Conservation (phyloP, 2,329 filamentous ascomycete species). For the Hymenoscyphus albidus region DNA sequence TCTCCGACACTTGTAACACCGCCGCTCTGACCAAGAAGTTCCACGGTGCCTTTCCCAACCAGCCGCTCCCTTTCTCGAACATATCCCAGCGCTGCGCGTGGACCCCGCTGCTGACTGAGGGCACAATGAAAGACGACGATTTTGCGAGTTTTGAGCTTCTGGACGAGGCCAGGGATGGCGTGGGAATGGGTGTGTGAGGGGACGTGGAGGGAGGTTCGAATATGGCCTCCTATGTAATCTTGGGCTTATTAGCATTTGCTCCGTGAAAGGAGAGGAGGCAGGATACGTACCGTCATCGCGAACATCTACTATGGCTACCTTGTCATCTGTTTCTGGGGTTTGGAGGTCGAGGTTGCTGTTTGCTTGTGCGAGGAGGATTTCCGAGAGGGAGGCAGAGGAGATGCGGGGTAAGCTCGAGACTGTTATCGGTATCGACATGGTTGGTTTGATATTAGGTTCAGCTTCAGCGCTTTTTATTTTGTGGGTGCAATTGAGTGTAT, state of each 20-base stretch:
- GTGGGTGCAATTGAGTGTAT: too few relatives aligned
- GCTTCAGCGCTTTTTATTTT: too few relatives aligned
- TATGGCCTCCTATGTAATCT: conserved; percentile 92
- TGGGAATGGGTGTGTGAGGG: conserved; percentile 71
- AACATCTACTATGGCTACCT: conserved; percentile 78
- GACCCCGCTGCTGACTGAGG: conserved; percentile 85
- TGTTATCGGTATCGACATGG: conserved; percentile 25
- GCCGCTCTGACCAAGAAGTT: conserved; percentile 19
- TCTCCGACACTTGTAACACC: conserved; percentile 12
- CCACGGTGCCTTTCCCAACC: conserved; percentile 26
- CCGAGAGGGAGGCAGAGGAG: conserved; percentile 29
- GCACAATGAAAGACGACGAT: conserved; percentile 93
- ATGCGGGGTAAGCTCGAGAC: conserved; percentile 32
- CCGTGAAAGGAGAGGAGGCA: not conserved
- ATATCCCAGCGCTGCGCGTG: conserved; percentile 77
- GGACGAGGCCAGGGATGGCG: conserved; percentile 76
- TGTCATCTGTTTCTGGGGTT: conserved; percentile 18
- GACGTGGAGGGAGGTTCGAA: conserved; percentile 70
- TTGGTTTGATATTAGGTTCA: conserved; percentile 3
- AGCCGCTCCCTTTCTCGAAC: conserved; percentile 62
- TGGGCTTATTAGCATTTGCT: not conserved
- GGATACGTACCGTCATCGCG: conserved; percentile 65
- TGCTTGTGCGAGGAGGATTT: conserved; percentile 28
- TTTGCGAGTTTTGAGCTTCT: conserved; percentile 70
- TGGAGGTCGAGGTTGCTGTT: conserved; percentile 28